Evolutionary conservation across 2,329 filamentous ascomycete species (phyloP), one percentile per base, ranked within the genome.

Genomic region (Allantophomopsis cytisporea): DNA sequence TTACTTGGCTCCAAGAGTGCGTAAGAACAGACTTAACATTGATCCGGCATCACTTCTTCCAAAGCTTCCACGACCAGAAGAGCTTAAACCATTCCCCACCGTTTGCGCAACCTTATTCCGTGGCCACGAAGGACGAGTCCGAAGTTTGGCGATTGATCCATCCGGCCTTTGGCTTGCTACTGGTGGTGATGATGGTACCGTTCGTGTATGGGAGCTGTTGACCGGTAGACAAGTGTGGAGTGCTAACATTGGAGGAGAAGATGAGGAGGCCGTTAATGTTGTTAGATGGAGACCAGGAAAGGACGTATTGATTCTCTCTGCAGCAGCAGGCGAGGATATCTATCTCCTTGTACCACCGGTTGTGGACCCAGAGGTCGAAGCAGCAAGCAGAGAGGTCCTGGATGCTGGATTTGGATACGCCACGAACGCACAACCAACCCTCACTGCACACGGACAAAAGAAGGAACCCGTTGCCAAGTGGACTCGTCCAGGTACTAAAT

Each of bases 321-420:
- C 84, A 12, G 85, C 86, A 32, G 79, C 79, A 11, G 87, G 85
- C 28, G 88, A 96, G 52, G 80, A 83, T 43, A 66, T 96, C 32
- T 94, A 82, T 66, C 73, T 98, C 48, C 79, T 89, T 47, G 73
- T 93, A 5, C 91, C 85, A 2, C 72, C 76, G 0, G 69, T 79
- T 42, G 64, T 83, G 34, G 77, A 82, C 40, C 82, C 82, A 10
- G 80, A 84, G 51, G 62, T 82, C 6, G 83, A 89, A 56, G 72
- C 78, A 52, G 67, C 74, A 10, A 88, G 85, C 57, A 72, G 83
- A 40, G 83, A 84, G 13, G 56, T 88, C 15, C 63, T 96, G 31
- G 84, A 94, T 55, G 80, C 76, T 43, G 91, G 91, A n/a, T 98
- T 91, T 64, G 91, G 91, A 37, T 88, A 93, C 53, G 87, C 85